These are phyloP conservation scores for Paramecium sonneborni DNA, from an alignment of 73 alveolate genomes.

Conservation along the genomic window DNA sequence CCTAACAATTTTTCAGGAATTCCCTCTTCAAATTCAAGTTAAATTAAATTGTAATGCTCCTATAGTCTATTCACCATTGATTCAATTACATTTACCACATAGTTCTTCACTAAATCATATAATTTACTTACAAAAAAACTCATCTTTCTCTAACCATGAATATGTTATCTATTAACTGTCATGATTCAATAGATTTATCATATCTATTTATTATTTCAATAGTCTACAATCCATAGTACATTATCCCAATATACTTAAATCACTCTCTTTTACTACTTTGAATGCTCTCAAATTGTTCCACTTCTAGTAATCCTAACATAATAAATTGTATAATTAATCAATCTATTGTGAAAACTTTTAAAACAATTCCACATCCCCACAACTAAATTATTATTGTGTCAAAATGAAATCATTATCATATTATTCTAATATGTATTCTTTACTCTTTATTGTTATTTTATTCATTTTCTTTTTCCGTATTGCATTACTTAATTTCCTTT, in stretches of 20 bases:
- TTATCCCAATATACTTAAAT: conserved; percentile 2
- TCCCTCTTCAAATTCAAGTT: conserved; percentile 5
- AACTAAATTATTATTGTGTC: not conserved
- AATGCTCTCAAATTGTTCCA: conserved; percentile 45
- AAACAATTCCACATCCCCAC: not conserved
- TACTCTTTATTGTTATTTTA: not conserved
- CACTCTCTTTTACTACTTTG: conserved; percentile 24
- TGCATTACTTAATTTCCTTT: not conserved
- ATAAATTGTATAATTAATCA: not conserved
- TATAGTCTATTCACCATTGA: not conserved
- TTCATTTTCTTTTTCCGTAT: not conserved
- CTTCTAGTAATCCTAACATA: conserved; percentile 15
- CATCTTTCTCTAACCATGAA: not conserved
- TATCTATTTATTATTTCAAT: not conserved
- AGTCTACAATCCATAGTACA: conserved; percentile 21
- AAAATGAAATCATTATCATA: not conserved
- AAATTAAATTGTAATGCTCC: not conserved
- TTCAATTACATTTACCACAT: not conserved
- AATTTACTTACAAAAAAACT: conserved; percentile 14
- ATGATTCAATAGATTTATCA: not conserved
- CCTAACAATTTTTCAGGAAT: not conserved
- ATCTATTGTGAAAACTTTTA: not conserved
- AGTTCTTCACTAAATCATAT: conserved; percentile 17
- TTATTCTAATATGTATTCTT: not conserved
- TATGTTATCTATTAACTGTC: not conserved